A percentile compares a stretch with the other conserved stretches of the same genome.
Evolutionary conservation across 768 basidiomycete species (phyloP).

Genomic region (Suillus ampliporus): DNA sequence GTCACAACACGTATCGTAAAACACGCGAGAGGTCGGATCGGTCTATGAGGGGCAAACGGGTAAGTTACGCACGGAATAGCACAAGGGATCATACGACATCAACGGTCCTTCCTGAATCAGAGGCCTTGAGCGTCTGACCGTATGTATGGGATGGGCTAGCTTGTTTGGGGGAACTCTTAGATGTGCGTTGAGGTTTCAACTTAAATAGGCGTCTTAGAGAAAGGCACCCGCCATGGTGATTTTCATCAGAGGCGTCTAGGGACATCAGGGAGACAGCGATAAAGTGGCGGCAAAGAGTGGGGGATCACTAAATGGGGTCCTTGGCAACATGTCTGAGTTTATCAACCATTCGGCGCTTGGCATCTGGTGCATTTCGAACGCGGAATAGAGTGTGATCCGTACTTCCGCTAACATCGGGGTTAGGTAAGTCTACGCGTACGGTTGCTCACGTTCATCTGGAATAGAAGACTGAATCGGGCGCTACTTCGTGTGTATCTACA

Average conservation of each 20-base stretch:
- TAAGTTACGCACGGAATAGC: slow-evolving; percentile 8
- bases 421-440: slow-evolving; percentile 20
- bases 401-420: slow-evolving; percentile 31
- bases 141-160: background rate
- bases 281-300: slow-evolving; percentile 17
- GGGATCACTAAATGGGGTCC: slow-evolving; percentile 14
- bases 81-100: background rate
- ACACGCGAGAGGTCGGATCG: slow-evolving; percentile 29
- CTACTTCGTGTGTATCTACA: slow-evolving; percentile 16
- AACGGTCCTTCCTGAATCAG: background rate
- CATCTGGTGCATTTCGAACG: slow-evolving; percentile 21
- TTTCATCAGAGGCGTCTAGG: slow-evolving; percentile 28
- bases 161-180: slow-evolving; percentile 3
- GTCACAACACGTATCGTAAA: slow-evolving; percentile 50
- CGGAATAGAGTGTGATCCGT: slow-evolving; percentile 32
- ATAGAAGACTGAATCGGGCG: slow-evolving; percentile 14
- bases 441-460: slow-evolving; percentile 17
- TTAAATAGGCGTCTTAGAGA: slow-evolving; percentile 28
- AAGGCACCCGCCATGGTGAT: slow-evolving; percentile 25
- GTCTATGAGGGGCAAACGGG: background rate
- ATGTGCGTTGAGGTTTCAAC: slow-evolving; percentile 1
- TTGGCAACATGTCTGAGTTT: slow-evolving; percentile 33
- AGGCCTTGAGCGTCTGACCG: background rate
- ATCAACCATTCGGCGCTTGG: slow-evolving; percentile 33
- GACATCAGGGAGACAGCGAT: slow-evolving; percentile 24